Evolutionary conservation across 139 green algal genomes (phyloP), one percentile per base, ranked within the genome.

Genomic region (Parachlorella kessleri): DNA sequence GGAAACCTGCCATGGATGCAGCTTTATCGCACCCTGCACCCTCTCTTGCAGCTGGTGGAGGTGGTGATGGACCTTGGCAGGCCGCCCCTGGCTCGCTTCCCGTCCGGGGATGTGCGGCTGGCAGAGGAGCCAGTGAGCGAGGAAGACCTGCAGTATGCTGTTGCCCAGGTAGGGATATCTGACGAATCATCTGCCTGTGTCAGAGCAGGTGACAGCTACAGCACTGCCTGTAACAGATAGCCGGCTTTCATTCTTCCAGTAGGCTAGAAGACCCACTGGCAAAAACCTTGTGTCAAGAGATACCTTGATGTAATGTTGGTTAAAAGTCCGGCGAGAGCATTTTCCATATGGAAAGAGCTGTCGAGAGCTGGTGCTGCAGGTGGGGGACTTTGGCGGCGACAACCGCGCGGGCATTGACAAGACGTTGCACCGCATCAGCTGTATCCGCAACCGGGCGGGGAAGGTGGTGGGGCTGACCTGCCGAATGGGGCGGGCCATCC

Each of bases 401-500:
- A 97, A 97, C 83, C 84, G 93, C 6, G 93, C 93, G 32, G 93
- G 93, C 24, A 88, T 97, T 32, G 79, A 88, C 48, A 80, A 90
- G 32, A 96, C 93, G 59, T 82, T 97, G 75, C 88, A 97, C 73
- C 89, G 93, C 70, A 96, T 97, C 73, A 86, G 54, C 28, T 83
- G 86, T 65, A 94, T 99, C 48, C 84, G 93, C 53, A 98, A 98
- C 85, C 85, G 96, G 4, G 78, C 85, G 3, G 96, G 93, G 32
- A 72, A 79, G 30, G 90, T 99, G 72, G 91, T 99, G 3, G 96
- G 96, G 0, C 90, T 99, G 70, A 99, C 96, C 1, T 99, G 95
- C 81, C 92, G 96, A 9, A 95, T 98, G 21, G 96, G 96, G 0
- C 90, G 96, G 2, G 95, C 93, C 10, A 91, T 99, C 24, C 23